Evolutionary conservation across 2,329 filamentous ascomycete species (phyloP).

Genomic region (Pseudogymnoascus sp.): DNA sequence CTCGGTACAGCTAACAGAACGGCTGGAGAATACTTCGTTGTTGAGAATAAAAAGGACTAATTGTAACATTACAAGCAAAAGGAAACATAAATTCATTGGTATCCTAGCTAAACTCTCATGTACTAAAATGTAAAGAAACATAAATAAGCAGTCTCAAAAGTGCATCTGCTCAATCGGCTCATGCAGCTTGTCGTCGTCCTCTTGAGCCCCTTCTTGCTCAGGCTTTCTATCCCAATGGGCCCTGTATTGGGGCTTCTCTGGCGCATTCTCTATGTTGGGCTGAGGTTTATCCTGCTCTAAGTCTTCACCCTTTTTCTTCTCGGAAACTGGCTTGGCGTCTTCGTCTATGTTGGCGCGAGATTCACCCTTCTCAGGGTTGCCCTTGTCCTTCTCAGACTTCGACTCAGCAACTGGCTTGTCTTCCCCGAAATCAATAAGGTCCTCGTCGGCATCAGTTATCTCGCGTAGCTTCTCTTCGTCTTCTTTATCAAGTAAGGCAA

Average conservation of each 20-base stretch:
- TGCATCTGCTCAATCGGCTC: conserved; percentile 21
- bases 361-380: background rate
- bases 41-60: conserved; percentile 26
- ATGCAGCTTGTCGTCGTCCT: conserved; percentile 28
- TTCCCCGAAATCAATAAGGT: conserved; percentile 2
- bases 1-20: conserved; percentile 26
- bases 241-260: background rate
- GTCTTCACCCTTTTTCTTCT: conserved; percentile 21
- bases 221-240: background rate
- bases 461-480: conserved; percentile 30
- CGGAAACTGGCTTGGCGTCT: background rate
- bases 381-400: background rate
- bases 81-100: conserved; percentile 8
- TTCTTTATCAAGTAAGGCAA: conserved; percentile 35
- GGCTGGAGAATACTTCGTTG: conserved; percentile 31
- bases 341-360: background rate
- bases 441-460: background rate
- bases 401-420: background rate
- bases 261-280: conserved; percentile 5
- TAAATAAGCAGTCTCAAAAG: conserved; percentile 10
- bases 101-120: conserved; percentile 6
- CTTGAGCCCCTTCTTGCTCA: conserved; percentile 21
- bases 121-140: background rate
- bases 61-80: conserved; percentile 3
- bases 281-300: conserved; percentile 15